phyloP scores from a whole-genome alignment of 148 eudicot species.

The Fagopyrum esculentum region DNA sequence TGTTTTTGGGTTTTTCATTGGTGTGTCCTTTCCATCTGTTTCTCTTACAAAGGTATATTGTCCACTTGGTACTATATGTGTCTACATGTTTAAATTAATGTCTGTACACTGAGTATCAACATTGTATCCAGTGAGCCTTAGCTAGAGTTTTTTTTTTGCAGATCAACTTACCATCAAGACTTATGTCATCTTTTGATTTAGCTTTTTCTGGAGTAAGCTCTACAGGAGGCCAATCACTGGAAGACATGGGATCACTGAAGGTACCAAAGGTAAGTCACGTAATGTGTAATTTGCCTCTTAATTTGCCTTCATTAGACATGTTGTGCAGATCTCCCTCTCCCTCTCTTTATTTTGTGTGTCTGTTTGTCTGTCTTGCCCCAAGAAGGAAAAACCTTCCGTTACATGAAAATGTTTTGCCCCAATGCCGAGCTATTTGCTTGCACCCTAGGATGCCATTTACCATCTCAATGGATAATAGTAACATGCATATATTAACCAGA shows the following conservation, averaged over 20 bases:
- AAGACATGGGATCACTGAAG: slow-evolving; percentile 38
- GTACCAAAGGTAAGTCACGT: slow-evolving; percentile 17
- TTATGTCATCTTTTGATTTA: slow-evolving; percentile 38
- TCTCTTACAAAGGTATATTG: slow-evolving; percentile 46
- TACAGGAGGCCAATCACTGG: slow-evolving; percentile 35
- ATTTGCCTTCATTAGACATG: not conserved
- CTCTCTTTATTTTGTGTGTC: too few species aligned
- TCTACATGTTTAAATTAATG: slow-evolving; percentile 1
- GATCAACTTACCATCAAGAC: slow-evolving; percentile 48
- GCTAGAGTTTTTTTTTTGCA: slow-evolving; percentile 25
- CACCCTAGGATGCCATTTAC: not conserved
- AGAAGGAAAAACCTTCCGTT: not conserved
- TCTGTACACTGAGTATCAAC: not conserved
- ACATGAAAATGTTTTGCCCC: not conserved
- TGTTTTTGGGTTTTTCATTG: slow-evolving; percentile 61
- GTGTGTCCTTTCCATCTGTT: slow-evolving; percentile 56
- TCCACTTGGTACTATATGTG: not conserved
- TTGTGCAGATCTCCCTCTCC: not conserved
- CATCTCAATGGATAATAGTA: not conserved
- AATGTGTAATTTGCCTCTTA: not conserved
- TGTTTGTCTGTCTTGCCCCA: not conserved
- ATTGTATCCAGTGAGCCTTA: slow-evolving; percentile 12
- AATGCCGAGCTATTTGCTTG: not conserved
- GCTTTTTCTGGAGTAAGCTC: slow-evolving; percentile 21
- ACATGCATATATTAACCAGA: not conserved